Percentiles rank a stretch among this genome's conserved stretches.
These are phyloP conservation scores for Trichomonas tenax DNA, from an alignment of 208 protist genomes.

Conservation along the genomic window DNA sequence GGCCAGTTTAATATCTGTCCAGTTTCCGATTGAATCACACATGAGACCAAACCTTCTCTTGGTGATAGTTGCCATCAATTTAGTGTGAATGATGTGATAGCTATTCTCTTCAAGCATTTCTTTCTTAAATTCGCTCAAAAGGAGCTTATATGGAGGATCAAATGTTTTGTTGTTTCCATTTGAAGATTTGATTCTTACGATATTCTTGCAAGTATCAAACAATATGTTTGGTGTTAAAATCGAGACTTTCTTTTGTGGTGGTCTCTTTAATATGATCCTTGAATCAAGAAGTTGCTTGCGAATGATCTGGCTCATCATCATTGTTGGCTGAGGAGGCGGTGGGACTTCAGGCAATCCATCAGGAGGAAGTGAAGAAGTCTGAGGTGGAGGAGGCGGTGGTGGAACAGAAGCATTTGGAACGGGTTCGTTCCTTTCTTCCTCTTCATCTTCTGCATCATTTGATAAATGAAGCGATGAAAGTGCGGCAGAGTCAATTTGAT, in stretches of 20 bases:
- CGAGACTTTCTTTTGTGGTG: neutral
- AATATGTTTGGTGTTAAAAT: neutral
- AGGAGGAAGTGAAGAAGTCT: no score
- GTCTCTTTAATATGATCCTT: neutral
- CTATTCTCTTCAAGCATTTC: neutral
- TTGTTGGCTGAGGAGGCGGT: no score
- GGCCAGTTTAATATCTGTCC: neutral
- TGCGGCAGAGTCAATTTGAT: no score
- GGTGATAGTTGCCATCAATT: neutral
- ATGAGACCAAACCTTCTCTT: neutral
- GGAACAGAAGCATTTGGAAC: no score
- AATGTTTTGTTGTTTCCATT: neutral
- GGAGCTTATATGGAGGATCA: neutral
- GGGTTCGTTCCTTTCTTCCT: neutral
- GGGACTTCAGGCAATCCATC: no score
- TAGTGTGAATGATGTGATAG: neutral
- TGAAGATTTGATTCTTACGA: neutral
- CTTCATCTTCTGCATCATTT: neutral
- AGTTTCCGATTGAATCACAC: neutral
- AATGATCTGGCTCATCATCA: neutral
- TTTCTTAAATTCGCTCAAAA: neutral
- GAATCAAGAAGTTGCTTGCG: neutral
- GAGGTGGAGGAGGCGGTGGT: no score
- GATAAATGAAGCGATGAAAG: no score
- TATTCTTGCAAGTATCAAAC: neutral